Evolutionary conservation across 2,329 filamentous ascomycete species (phyloP).

Genomic region (Fusarium nelsonii): DNA sequence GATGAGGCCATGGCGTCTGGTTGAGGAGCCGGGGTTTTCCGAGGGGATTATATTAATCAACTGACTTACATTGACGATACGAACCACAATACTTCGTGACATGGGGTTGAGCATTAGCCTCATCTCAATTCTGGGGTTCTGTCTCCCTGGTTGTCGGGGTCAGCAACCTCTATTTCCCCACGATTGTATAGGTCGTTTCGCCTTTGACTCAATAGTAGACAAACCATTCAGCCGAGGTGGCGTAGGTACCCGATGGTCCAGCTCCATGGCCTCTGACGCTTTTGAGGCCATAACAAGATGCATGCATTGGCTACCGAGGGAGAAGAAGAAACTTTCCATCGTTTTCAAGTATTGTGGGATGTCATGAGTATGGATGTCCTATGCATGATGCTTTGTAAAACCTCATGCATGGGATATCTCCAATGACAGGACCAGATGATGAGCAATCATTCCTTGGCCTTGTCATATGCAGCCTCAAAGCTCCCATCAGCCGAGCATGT

Average conservation of each 20-base stretch:
- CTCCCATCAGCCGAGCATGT: slow-evolving; percentile 9
- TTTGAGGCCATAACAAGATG: neutral
- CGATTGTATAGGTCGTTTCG: neutral
- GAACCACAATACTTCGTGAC: neutral
- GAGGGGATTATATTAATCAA: neutral
- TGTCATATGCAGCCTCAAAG: slow-evolving; percentile 3
- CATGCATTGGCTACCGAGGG: neutral
- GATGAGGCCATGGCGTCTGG: slow-evolving; percentile 10
- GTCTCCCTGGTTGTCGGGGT: no score
- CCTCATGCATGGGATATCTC: neutral
- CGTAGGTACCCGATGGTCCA: neutral
- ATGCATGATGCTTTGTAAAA: neutral
- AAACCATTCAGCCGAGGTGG: neutral
- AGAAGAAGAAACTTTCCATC: neutral
- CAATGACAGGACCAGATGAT: no score
- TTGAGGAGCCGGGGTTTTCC: slow-evolving; percentile 13
- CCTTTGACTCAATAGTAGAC: neutral
- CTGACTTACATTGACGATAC: neutral
- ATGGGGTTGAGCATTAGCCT: neutral
- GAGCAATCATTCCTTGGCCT: neutral
- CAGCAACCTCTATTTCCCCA: neutral
- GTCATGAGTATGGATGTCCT: neutral
- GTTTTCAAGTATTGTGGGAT: neutral
- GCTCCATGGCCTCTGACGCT: neutral
- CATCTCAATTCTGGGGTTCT: neutral